Evolutionary conservation across 1,139 yeast genomes (phyloP).

Genomic region (Diutina rugosa): DNA sequence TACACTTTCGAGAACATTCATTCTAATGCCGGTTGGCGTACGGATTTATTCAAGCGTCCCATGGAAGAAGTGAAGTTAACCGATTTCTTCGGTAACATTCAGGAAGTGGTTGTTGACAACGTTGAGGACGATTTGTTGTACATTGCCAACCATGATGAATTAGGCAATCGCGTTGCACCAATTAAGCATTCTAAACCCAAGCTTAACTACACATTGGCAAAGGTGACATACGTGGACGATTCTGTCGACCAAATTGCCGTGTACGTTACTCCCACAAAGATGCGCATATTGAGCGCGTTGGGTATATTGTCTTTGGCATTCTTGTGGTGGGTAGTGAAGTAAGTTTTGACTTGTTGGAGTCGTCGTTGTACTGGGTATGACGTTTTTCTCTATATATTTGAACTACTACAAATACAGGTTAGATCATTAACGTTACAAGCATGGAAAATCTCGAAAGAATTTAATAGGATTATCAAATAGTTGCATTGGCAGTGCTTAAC

Average conservation of each 20-base stretch:
- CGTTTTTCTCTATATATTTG: background rate
- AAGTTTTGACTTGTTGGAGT: background rate
- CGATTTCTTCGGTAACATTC: conserved; percentile 92
- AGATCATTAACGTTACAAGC: too few species aligned
- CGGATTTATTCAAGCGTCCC: conserved; percentile 62
- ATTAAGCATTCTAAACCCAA: background rate
- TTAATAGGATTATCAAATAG: background rate
- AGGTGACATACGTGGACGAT: background rate
- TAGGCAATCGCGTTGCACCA: conserved; percentile 6
- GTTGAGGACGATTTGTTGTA: conserved; percentile 33
- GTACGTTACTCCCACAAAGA: background rate
- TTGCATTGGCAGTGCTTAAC: too few species aligned
- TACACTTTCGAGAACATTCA: conserved; percentile 80
- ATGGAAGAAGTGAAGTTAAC: conserved; percentile 65
- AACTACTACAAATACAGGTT: too few species aligned
- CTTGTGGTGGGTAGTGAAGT: background rate
- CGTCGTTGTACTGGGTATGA: background rate
- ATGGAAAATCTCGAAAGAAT: too few species aligned
- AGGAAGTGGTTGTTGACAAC: conserved; percentile 59
- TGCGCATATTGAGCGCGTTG: background rate
- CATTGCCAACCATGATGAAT: conserved; percentile 15
- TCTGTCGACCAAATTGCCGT: background rate
- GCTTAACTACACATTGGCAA: background rate
- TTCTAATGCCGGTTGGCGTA: conserved; percentile 83
- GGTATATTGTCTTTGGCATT: background rate